These are phyloP conservation scores for Phytophthora idaei DNA, from an alignment of 352 stramenopile species.

Conservation along the genomic window DNA sequence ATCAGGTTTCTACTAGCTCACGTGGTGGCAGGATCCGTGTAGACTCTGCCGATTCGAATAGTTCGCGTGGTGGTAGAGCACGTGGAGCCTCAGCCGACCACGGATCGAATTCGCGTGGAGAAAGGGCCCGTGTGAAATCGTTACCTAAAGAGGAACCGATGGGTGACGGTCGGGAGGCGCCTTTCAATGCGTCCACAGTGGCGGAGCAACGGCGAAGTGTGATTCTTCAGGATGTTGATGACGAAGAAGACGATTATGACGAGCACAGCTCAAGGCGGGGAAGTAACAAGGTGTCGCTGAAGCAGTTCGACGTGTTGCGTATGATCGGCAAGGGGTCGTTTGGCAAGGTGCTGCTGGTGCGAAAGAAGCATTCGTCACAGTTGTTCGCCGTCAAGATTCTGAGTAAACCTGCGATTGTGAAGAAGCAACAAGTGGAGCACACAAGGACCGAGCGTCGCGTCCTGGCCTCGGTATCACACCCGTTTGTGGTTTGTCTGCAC, in stretches of 20 bases:
- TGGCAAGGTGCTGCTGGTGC: conserved; percentile 91
- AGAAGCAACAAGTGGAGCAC: conserved; percentile 87
- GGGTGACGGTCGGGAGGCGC: conserved; percentile 28
- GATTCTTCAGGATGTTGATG: conserved; percentile 72
- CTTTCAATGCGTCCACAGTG: conserved; percentile 34
- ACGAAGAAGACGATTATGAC: conserved; percentile 51
- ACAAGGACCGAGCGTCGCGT: conserved; percentile 85
- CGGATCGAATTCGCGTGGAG: conserved; percentile 16
- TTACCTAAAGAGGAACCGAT: conserved; percentile 31
- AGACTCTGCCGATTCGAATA: conserved; percentile 19
- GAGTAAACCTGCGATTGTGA: conserved; percentile 77
- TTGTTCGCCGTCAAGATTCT: conserved; percentile 88
- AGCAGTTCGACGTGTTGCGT: conserved; percentile 89
- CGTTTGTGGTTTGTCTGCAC: conserved; percentile 89
- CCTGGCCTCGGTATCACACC: conserved; percentile 78
- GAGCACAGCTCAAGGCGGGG: conserved; percentile 25
- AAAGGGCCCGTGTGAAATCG: conserved; percentile 23
- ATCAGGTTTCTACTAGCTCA: conserved; percentile 28
- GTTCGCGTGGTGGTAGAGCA: conserved; percentile 19
- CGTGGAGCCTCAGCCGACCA: conserved; percentile 28
- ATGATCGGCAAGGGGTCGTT: conserved; percentile 94
- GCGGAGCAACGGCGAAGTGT: conserved; percentile 60
- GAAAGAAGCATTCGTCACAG: conserved; percentile 78
- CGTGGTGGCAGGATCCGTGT: conserved; percentile 22
- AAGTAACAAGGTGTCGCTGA: conserved; percentile 73